Percentiles rank a stretch among this genome's conserved stretches.
phyloP scores from a whole-genome alignment of 2,329 filamentous ascomycete species.

The Podosphaera xanthii region DNA sequence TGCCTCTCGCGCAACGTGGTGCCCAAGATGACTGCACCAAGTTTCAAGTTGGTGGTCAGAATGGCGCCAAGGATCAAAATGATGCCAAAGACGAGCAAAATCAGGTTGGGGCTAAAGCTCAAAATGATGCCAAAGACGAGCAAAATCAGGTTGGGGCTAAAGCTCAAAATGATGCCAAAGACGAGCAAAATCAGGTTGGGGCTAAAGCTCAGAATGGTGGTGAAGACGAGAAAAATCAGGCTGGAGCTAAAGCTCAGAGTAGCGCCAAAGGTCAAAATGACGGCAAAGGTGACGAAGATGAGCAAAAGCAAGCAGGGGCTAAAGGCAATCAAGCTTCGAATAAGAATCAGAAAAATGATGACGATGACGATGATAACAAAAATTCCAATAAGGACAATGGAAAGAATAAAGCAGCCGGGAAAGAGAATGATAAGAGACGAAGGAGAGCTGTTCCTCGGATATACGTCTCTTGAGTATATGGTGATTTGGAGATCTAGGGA shows the following conservation, averaged over 20 bases:
- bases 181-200: not conserved
- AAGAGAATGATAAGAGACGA: not conserved
- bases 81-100: constrained; percentile 2
- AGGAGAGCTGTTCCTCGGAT: too few species aligned
- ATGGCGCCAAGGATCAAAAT: constrained; percentile 4
- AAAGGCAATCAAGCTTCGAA: not conserved
- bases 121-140: not conserved
- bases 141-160: not conserved
- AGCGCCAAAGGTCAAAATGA: not conserved
- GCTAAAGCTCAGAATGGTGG: not conserved
- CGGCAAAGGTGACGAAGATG: not conserved
- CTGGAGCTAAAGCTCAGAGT: not conserved
- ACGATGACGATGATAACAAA: too few species aligned
- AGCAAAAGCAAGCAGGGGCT: not conserved
- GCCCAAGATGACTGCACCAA: constrained; percentile 23
- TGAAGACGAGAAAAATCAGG: not conserved
- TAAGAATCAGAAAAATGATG: too few species aligned
- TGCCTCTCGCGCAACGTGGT: constrained; percentile 23
- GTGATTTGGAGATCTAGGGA: too few species aligned
- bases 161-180: not conserved
- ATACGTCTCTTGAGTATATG: too few species aligned
- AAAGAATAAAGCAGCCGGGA: not conserved
- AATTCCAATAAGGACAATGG: not conserved
- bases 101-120: not conserved
- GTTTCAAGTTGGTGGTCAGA: constrained; percentile 17